Base-by-base conservation (phyloP, 352 stramenopile genomes). In the Pythium vanterpoolii region DNA sequence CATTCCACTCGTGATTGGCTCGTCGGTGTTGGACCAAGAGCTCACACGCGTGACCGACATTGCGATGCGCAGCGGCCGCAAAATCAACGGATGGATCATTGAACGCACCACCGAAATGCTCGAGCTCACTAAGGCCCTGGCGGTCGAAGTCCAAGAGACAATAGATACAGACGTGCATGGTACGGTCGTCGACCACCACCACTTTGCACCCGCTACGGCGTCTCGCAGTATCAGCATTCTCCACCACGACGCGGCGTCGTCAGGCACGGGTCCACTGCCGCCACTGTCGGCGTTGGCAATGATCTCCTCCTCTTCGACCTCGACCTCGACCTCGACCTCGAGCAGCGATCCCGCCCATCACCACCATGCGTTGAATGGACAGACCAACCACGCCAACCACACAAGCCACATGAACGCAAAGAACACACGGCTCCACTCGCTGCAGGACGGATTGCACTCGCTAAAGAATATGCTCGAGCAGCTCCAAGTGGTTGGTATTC, bases 41-140 rank as follows among this genome's bases (percentile, higher is more conserved):
- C 48, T 87, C 14, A 85, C 76, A 43, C 78, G 81, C 34, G 67
- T 95, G 56, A 88, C 72, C 5, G 85, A 93, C 39, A 72, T 95
- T 43, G 79, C 79, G 24, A 72, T 92, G 31, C 79, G 76, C 24
- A 73, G 70, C 2, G 79, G 81, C 34, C 87, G 86, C 45, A 86
- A 81, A 48, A 86, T 90, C 31, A 95, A 90, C 48, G 69, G 55
- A n/a, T 69, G 76, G 13, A 79, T 95, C 42, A 60, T 95, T 44
- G 85, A 95, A 56, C 76, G 79, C 34, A 86, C 79, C 31, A 79
- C 84, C 7, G 85, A 95, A 45, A 89, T 95, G 78, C 58, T 90
- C 27, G 66, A 79, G 36, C 66, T 91, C 28, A 76, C 79, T 10
- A 69, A 89, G 44, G 62, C 65, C 27, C 62, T 93, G 34, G 62